A percentile compares a stretch with the other conserved stretches of the same genome.
Conservation (phyloP, 352 stramenopile species). For the Phytophthora idaei region DNA sequence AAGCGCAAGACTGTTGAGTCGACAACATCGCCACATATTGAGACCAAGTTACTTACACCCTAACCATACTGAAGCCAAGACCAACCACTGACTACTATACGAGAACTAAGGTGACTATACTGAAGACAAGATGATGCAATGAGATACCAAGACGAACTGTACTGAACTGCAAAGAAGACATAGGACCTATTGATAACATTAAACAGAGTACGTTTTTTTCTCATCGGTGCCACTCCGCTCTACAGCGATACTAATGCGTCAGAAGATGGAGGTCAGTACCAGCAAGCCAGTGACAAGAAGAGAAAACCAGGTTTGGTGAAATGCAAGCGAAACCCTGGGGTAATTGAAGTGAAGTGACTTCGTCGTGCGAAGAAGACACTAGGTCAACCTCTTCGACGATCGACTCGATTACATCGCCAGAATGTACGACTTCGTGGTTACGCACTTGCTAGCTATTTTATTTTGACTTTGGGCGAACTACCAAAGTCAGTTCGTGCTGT, state of each 20-base stretch:
- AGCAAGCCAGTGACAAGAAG: neutral
- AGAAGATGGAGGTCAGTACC: neutral
- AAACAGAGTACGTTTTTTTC: no score
- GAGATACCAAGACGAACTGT: no score
- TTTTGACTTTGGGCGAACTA: neutral
- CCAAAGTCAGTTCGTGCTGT: neutral
- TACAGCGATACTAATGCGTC: neutral
- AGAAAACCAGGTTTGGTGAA: neutral
- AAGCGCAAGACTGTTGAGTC: no score
- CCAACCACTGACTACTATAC: no score
- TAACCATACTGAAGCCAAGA: no score
- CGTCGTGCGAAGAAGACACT: neutral
- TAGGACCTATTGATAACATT: no score
- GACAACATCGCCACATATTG: no score
- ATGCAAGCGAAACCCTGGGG: neutral
- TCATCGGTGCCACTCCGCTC: no score
- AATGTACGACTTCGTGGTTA: neutral
- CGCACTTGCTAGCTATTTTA: neutral
- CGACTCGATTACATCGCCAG: neutral
- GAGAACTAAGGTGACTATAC: no score
- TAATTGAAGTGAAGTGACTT: neutral
- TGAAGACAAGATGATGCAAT: no score
- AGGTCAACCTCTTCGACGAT: neutral
- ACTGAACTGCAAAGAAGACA: no score
- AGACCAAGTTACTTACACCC: no score